Evolutionary conservation across 805 yeast genomes (phyloP).

Genomic region (Metschnikowia matae): DNA sequence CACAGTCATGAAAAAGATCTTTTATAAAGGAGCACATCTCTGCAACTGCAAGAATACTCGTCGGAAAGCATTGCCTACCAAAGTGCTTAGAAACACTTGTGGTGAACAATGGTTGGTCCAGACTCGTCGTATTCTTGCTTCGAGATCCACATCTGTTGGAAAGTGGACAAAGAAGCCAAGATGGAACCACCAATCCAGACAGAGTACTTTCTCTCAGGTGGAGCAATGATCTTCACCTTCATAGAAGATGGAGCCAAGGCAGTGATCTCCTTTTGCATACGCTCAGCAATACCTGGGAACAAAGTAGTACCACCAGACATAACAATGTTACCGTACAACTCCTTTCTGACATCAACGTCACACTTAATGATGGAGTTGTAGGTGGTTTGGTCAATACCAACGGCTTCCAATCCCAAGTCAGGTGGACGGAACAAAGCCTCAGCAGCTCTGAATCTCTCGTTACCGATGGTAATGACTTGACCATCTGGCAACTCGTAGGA

Average conservation of each 20-base stretch:
- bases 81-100: conserved; percentile 77
- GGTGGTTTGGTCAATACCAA: conserved; percentile 98
- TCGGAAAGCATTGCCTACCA: conserved; percentile 4
- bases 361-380: conserved; percentile 96
- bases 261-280: conserved; percentile 99
- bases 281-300: conserved; percentile 99
- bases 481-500: conserved; percentile 99
- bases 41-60: conserved; percentile 15
- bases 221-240: conserved; percentile 99
- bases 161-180: conserved; percentile 96
- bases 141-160: conserved; percentile 99
- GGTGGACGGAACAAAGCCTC: conserved; percentile 99
- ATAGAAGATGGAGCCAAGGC: conserved; percentile 99
- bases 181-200: conserved; percentile 99
- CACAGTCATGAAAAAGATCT: conserved; percentile 8
- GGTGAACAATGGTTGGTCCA: conserved; percentile 99
- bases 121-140: conserved; percentile 99
- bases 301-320: conserved; percentile 99
- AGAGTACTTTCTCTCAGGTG: conserved; percentile 98
- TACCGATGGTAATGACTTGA: conserved; percentile 98
- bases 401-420: conserved; percentile 84
- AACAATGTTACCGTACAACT: conserved; percentile 97
- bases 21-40: conserved; percentile 7
- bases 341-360: conserved; percentile 98
- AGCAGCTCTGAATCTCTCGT: conserved; percentile 99